Percentiles rank a stretch among this genome's conserved stretches.
Conservation (phyloP, 139 green algal species). For the Coelastrella sp. region DNA sequence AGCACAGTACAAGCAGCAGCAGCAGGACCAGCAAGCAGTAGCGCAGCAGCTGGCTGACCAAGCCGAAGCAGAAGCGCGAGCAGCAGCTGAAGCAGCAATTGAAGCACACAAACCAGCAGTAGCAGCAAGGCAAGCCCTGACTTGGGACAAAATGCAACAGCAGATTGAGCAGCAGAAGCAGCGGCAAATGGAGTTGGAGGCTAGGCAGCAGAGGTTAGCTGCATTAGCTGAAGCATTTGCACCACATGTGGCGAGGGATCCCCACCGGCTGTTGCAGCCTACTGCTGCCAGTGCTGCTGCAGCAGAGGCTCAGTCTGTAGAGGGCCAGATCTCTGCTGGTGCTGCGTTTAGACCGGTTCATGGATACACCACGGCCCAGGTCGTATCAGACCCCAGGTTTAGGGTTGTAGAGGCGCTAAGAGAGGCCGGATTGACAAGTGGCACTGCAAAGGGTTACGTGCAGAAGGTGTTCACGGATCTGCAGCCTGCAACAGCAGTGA, state of each 20-base stretch:
- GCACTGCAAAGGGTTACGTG: neutral
- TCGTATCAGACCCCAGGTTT: slow-evolving; percentile 24
- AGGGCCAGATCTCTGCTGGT: neutral
- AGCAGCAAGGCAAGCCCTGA: neutral
- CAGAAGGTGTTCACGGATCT: neutral
- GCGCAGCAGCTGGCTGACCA: neutral
- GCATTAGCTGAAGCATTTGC: slow-evolving; percentile 17
- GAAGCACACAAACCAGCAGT: neutral
- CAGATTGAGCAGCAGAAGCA: slow-evolving; percentile 28
- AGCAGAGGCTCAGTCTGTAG: neutral
- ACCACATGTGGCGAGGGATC: neutral
- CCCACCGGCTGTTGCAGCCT: neutral
- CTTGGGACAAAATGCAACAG: neutral
- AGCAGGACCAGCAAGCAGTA: neutral
- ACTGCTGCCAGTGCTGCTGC: slow-evolving; percentile 11
- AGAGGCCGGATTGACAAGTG: neutral
- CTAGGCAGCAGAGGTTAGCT: neutral
- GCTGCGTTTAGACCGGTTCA: neutral
- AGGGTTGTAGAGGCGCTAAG: slow-evolving; percentile 28
- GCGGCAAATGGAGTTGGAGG: neutral
- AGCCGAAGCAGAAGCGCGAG: neutral
- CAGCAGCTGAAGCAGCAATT: slow-evolving; percentile 15
- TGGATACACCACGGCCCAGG: slow-evolving; percentile 26
- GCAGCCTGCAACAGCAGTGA: neutral
- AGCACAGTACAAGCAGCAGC: slow-evolving; percentile 13